Percentiles rank a stretch among this genome's conserved stretches.
phyloP scores from a whole-genome alignment of 208 protist species.

The Trypanosoma cruzi region DNA sequence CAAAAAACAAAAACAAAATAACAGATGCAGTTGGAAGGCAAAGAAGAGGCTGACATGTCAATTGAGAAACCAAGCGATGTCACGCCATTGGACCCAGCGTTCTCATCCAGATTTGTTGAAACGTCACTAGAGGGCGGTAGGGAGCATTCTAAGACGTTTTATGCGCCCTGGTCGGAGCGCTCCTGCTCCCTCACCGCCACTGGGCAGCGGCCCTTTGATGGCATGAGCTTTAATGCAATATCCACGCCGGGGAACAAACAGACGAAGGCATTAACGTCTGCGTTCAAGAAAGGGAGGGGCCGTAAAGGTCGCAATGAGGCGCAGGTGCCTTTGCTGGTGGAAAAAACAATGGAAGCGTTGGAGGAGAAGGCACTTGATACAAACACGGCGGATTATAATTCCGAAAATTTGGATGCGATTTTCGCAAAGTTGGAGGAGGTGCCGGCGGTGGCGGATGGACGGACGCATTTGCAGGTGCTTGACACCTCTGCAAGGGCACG shows the following conservation, averaged over 20 bases:
- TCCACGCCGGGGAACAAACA: constrained; percentile 1
- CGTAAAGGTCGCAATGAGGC: background rate
- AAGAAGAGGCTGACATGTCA: background rate
- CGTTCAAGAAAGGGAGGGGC: background rate
- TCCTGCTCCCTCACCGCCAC: constrained; percentile 16
- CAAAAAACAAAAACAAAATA: background rate
- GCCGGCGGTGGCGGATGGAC: background rate
- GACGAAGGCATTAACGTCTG: background rate
- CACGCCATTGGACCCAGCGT: background rate
- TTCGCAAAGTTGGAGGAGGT: constrained; percentile 17
- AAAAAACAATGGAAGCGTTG: background rate
- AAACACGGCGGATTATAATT: constrained; percentile 24
- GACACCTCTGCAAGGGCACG: background rate
- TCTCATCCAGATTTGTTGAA: background rate
- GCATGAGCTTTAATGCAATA: constrained; percentile 15
- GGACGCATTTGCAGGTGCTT: background rate
- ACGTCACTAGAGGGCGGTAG: background rate
- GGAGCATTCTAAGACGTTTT: background rate
- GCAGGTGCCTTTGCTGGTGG: background rate
- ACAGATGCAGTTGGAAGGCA: background rate
- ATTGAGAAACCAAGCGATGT: background rate
- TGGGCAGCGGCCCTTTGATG: background rate
- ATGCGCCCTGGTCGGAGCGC: background rate
- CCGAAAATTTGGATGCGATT: constrained; percentile 24
- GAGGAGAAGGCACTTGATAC: background rate